phyloP scores from a whole-genome alignment of 2,329 filamentous ascomycete species.

The Trichoderma sp. region DNA sequence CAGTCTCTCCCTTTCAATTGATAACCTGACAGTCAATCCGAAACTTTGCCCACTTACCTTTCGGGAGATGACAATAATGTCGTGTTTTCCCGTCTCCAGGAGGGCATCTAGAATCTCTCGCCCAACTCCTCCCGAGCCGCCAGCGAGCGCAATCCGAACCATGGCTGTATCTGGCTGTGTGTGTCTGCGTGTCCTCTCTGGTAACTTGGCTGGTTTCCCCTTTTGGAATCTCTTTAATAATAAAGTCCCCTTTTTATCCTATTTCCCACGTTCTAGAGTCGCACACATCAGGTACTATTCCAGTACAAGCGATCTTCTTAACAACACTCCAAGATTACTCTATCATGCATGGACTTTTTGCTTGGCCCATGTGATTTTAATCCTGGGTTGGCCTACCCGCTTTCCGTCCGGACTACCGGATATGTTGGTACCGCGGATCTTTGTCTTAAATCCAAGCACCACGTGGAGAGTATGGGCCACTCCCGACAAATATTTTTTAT shows the following conservation, averaged over 20 bases:
- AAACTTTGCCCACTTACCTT: conserved; percentile 32
- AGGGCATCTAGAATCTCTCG: conserved; percentile 51
- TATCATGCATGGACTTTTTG: not conserved
- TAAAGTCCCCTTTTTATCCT: not conserved
- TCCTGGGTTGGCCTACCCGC: not conserved
- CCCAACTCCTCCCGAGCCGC: conserved; percentile 27
- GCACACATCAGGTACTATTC: not conserved
- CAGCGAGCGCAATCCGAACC: conserved; percentile 28
- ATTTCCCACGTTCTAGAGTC: not conserved
- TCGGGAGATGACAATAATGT: conserved; percentile 50
- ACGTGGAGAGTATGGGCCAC: not conserved
- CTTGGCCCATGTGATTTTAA: not conserved
- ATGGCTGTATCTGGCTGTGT: conserved; percentile 8
- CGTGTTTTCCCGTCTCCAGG: conserved; percentile 47
- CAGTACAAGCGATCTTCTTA: not conserved
- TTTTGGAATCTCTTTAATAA: not conserved
- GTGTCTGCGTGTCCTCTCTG: not conserved
- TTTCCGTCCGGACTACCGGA: not conserved
- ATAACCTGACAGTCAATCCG: not conserved
- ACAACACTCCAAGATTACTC: not conserved
- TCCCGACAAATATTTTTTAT: too few relatives aligned
- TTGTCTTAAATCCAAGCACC: not conserved
- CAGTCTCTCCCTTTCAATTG: not conserved
- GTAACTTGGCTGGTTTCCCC: not conserved
- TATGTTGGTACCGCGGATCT: not conserved